Conservation (phyloP, 306 rosid genomes). For the Mucuna pruriens region DNA sequence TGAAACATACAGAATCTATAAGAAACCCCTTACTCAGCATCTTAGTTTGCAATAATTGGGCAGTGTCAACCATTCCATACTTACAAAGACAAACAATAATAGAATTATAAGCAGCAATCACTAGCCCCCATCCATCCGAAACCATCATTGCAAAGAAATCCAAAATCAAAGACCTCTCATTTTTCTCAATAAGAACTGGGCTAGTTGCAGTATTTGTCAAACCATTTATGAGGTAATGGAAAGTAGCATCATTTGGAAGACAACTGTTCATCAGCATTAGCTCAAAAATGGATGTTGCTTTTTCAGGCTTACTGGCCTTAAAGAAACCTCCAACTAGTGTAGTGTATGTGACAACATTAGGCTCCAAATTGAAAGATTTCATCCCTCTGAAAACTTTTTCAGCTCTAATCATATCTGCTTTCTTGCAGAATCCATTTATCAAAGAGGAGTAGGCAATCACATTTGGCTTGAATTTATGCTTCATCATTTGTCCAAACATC, state of each 20-base stretch:
- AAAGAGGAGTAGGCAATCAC: slow-evolving; percentile 77
- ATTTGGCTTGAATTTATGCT: slow-evolving; percentile 68
- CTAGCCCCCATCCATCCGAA: slow-evolving; percentile 63
- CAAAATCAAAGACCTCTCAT: slow-evolving; percentile 50
- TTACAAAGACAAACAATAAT: slow-evolving; percentile 70
- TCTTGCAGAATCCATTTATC: slow-evolving; percentile 73
- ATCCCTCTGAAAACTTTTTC: slow-evolving; percentile 62
- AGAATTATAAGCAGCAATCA: slow-evolving; percentile 70
- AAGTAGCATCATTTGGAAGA: slow-evolving; percentile 70
- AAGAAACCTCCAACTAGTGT: slow-evolving; percentile 72
- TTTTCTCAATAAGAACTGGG: slow-evolving; percentile 31
- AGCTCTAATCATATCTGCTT: slow-evolving; percentile 60
- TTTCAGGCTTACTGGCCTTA: slow-evolving; percentile 60
- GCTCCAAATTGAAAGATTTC: slow-evolving; percentile 65
- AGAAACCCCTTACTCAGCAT: slow-evolving; percentile 57
- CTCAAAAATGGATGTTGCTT: slow-evolving; percentile 73
- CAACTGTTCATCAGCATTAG: slow-evolving; percentile 74
- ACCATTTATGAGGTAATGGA: slow-evolving; percentile 78
- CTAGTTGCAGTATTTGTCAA: slow-evolving; percentile 47
- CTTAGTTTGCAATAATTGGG: slow-evolving; percentile 60
- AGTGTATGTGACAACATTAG: slow-evolving; percentile 84
- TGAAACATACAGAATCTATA: slow-evolving; percentile 62
- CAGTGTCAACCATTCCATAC: slow-evolving; percentile 71
- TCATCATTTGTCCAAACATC: slow-evolving; percentile 72
- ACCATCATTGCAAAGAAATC: slow-evolving; percentile 67